Evolutionary conservation across 2,329 filamentous ascomycete species (phyloP).

Genomic region (Davidsoniella virescens): DNA sequence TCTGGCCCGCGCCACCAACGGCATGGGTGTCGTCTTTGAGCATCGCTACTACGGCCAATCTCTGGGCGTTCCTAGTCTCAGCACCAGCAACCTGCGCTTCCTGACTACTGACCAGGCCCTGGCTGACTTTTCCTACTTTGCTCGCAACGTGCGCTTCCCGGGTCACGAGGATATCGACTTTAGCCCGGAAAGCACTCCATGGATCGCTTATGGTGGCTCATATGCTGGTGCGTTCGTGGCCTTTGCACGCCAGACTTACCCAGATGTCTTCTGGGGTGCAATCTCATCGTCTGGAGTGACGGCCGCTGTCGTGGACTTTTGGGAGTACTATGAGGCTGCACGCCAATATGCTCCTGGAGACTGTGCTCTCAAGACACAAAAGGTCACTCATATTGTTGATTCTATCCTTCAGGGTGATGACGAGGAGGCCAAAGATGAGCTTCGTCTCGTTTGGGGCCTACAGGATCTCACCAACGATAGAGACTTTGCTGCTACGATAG

Average conservation of each 20-base stretch:
- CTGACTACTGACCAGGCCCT: conserved; percentile 69
- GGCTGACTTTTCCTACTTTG: conserved; percentile 71
- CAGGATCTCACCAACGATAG: conserved; percentile 24
- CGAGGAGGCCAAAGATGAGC: conserved; percentile 25
- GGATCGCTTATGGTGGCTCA: conserved; percentile 68
- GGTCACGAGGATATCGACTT: conserved; percentile 53
- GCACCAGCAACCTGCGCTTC: conserved; percentile 57
- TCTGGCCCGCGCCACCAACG: conserved; percentile 52
- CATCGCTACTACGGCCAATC: conserved; percentile 77
- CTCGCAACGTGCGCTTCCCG: conserved; percentile 51
- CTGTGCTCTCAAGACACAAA: conserved; percentile 50
- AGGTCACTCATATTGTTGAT: conserved; percentile 34
- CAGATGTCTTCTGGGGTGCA: conserved; percentile 60
- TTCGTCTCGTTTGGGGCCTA: conserved; percentile 31
- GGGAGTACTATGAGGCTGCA: conserved; percentile 40
- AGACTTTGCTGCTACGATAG: conserved; percentile 32
- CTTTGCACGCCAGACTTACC: conserved; percentile 60
- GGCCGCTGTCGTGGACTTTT: conserved; percentile 62
- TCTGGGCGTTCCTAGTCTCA: conserved; percentile 49
- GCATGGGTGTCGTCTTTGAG: conserved; percentile 67
- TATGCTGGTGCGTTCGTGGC: conserved; percentile 71
- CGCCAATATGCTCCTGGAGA: conserved; percentile 34
- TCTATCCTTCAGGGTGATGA: conserved; percentile 30
- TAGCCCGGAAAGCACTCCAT: conserved; percentile 48
- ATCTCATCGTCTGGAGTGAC: conserved; percentile 73